Conservation (phyloP, 495 filamentous ascomycete species). For the Articulospora tetracladia region DNA sequence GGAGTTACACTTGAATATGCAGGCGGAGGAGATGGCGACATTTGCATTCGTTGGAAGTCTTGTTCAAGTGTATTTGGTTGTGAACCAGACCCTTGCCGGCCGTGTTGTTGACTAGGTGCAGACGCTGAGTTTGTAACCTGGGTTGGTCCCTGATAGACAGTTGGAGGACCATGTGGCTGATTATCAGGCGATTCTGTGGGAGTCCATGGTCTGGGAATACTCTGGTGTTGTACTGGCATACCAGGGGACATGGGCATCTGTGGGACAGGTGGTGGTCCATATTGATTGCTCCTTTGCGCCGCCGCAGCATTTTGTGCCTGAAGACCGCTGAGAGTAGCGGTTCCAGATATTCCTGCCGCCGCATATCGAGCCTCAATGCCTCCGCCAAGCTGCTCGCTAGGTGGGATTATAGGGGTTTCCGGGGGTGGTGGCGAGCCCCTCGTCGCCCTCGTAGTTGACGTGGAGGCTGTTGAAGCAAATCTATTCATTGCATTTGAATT, state of each 20-base stretch:
- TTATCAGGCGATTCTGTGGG: constrained; percentile 88
- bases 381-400: constrained; percentile 62
- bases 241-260: constrained; percentile 33
- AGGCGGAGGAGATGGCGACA: constrained; percentile 81
- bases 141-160: constrained; percentile 81
- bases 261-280: constrained; percentile 47
- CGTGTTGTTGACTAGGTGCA: constrained; percentile 25
- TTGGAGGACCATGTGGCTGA: constrained; percentile 87
- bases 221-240: constrained; percentile 36
- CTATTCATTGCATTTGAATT: constrained; percentile 54
- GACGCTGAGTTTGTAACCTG: constrained; percentile 42
- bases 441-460: constrained; percentile 86
- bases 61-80: constrained; percentile 57
- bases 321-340: constrained; percentile 71
- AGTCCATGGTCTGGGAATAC: constrained; percentile 79
- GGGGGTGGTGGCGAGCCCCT: constrained; percentile 93
- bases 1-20: constrained; percentile 82
- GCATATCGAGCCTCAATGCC: constrained; percentile 89
- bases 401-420: constrained; percentile 84
- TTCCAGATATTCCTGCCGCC: constrained; percentile 81
- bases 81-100: constrained; percentile 26
- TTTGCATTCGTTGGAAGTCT: constrained; percentile 83
- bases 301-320: constrained; percentile 84
- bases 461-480: constrained; percentile 83
- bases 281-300: constrained; percentile 69